These are phyloP conservation scores for Pleurozium schreberi DNA, from an alignment of 225 moss, liverwort and hornwort genomes.

Conservation along the genomic window DNA sequence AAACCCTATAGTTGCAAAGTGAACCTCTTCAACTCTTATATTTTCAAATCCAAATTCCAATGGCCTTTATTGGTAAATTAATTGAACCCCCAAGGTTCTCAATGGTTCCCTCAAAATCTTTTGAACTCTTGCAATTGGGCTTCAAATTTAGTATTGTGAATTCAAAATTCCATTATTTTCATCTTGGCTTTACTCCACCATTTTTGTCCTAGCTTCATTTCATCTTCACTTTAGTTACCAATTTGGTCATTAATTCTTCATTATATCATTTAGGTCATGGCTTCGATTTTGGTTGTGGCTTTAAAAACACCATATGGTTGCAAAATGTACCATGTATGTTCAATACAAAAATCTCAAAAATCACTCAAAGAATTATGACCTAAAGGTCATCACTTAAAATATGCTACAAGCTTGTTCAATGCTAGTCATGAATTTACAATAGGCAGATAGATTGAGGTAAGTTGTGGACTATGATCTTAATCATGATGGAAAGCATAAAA, in stretches of 20 bases:
- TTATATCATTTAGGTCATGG: neutral
- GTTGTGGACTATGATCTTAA: neutral
- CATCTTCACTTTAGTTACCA: neutral
- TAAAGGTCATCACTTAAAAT: neutral
- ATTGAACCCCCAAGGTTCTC: neutral
- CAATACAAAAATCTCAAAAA: neutral
- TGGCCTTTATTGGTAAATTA: neutral
- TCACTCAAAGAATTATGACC: neutral
- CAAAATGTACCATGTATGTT: neutral
- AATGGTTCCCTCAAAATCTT: neutral
- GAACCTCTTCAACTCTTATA: neutral
- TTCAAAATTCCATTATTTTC: too few relatives aligned
- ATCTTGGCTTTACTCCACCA: too few relatives aligned
- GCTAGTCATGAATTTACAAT: neutral
- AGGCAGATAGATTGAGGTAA: neutral
- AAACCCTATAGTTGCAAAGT: neutral
- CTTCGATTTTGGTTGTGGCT: neutral
- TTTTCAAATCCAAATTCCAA: neutral
- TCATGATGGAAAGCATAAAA: neutral
- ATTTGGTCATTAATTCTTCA: neutral
- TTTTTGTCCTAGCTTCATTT: neutral
- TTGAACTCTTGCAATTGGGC: neutral
- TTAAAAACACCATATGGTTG: accelerated
- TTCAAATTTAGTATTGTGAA: neutral
- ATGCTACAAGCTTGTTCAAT: neutral